Base-by-base conservation (phyloP, 768 basidiomycete genomes). In the Leccinellum albellum region DNA sequence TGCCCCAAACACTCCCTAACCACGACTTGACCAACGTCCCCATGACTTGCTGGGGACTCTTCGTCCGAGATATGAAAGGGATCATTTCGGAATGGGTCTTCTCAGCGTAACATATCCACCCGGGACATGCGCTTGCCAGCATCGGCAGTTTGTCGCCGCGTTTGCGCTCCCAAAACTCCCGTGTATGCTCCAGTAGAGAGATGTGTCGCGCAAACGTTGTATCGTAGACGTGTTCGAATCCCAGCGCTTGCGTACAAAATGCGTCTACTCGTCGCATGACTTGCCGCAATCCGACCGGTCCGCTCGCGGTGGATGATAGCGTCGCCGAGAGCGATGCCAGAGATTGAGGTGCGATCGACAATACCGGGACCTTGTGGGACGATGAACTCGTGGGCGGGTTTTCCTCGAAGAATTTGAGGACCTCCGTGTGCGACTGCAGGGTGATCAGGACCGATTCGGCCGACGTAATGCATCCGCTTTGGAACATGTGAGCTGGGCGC, bases 91-190 rank as follows among this genome's bases (percentile, higher is more conserved):
- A 80, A 65, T 97, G 96, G 1, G 96, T 87, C 77, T 99, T 99
- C 74, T 99, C 97, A 17, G 94, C 96, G 71, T 98, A 98, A 70
- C 97, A 99, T 56, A 99, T 89, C 97, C 97, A 98, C 15, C 97
- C 97, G 0, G 97, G 97, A 74, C 97, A 98, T 15, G 97, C 93
- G 64, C 93, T 94, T 4, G 94, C 88, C 24, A 99, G 77, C 86
- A 99, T 94, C 0, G 97, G 97, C 26, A 98, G 72, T 21, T 59
- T 61, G 12, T 67, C 66, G 24, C 64, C 61, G n/a, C 37, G 73
- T 68, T 66, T 82, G 21, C 94, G 82, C 66, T 96, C 93, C 54
- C 79, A 65, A 68, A 91, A 96, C 70, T 98, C 97, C 23, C 74
- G 76, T 4, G 84, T 76, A 59, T 94, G 91, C 63, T 99, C 96